phyloP scores from a whole-genome alignment of 2,329 filamentous ascomycete species.

The Nakataea oryzae region DNA sequence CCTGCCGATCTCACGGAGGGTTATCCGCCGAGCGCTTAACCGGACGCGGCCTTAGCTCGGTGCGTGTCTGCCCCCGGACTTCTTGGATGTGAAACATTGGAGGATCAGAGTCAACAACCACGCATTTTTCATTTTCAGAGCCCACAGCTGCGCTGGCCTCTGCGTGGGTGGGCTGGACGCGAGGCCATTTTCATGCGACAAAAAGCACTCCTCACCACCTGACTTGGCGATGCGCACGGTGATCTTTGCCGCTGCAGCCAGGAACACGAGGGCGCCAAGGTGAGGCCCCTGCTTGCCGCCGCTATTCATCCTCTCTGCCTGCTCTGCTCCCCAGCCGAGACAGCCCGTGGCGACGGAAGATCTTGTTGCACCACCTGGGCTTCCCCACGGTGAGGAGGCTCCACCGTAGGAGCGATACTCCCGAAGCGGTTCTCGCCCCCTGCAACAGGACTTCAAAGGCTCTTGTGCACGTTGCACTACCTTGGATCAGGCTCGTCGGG shows the following conservation, averaged over 20 bases:
- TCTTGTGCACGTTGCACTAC: background rate
- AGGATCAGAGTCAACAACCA: background rate
- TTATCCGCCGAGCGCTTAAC: background rate
- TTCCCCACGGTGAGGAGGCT: too few species aligned
- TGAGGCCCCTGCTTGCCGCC: background rate
- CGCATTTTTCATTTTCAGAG: background rate
- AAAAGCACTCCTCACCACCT: background rate
- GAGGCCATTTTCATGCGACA: background rate
- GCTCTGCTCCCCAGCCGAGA: background rate
- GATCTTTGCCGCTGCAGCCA: background rate
- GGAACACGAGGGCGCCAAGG: too few species aligned
- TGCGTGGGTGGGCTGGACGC: too few species aligned
- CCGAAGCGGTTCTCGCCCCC: too few species aligned
- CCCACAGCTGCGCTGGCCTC: background rate
- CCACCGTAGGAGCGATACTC: too few species aligned
- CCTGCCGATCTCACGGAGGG: background rate
- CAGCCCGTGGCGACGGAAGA: background rate
- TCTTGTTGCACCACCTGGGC: too few species aligned
- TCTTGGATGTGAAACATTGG: background rate
- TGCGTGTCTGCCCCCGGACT: background rate
- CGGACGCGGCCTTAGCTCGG: background rate
- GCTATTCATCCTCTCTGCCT: background rate
- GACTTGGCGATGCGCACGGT: background rate
- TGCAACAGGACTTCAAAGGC: too few species aligned
- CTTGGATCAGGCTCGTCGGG: background rate